Base-by-base conservation (phyloP, 352 stramenopile species). In the Globisporangium irregulare region DNA sequence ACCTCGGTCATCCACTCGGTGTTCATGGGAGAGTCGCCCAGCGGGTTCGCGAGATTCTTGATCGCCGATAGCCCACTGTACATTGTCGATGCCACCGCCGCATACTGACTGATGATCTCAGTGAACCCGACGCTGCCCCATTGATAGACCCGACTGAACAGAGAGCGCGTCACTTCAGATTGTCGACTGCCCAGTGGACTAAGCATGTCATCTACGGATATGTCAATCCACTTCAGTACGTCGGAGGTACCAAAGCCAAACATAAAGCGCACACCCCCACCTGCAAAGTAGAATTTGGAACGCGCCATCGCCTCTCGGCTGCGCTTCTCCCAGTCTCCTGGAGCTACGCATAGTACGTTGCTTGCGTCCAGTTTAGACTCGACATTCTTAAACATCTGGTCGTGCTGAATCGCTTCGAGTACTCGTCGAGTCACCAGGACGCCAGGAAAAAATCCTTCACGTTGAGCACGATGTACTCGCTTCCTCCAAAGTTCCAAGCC, bases 371-470 rank as follows among this genome's bases (percentile, higher is more conserved):
- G 12, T n/a, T 25, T 15, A 3, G 25, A 8, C 25, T 59, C 15
- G 14, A 59, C 53, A 59, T 32, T 38, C 53, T 9, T 32, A 59
- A 59, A 38, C 24, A 59, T 14, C 53, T 59, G 5, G 53, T 59
- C 25, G 25, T 38, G n/a, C 32, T 38, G 25, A 59, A 22, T 14
- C 53, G 25, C 53, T 10, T 59, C 25, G 3, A 36, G 25, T 38
- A 59, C 25, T 59, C 25, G 25, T 22, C 15, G 14, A 59, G 14
- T 59, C 24, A 20, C 53, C 25, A 59, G 14, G 53, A 38, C n/a
- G 25, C 22, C 25, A 59, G 5, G 53, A 59, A 59, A 38, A 32
- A 59, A 27, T 59, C 25, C 25, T 34, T n/a, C 14, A 59, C 15
- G 24, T 38, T 12, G 14, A 59, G 14, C 25, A 0, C 7, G 1